These are phyloP conservation scores for Solanum chacoense DNA, from an alignment of 305 asterid genomes.

Conservation along the genomic window DNA sequence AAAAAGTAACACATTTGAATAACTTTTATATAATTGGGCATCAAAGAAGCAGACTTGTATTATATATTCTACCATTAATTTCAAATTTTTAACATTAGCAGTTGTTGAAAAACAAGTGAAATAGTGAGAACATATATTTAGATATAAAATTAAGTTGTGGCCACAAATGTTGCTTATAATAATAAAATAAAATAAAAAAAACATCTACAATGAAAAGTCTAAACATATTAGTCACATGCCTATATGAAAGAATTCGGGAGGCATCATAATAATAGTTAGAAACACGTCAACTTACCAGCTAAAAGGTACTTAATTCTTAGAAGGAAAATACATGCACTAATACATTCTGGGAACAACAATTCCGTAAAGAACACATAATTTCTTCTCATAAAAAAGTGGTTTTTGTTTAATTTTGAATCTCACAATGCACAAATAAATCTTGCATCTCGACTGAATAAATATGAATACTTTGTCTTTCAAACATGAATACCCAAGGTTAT, in stretches of 20 bases:
- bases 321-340: not conserved
- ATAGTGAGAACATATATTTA: not conserved
- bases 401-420: not conserved
- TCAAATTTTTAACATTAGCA: not conserved
- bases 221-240: not conserved
- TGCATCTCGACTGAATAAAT: not conserved
- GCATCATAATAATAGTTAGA: not conserved
- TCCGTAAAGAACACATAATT: not conserved
- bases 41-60: not conserved
- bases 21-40: not conserved
- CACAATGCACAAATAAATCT: not conserved
- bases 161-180: not conserved
- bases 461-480: not conserved
- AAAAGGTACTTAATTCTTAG: not conserved
- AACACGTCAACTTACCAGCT: not conserved
- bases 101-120: not conserved
- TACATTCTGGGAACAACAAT: not conserved
- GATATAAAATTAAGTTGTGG: not conserved
- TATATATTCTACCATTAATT: not conserved
- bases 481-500: not conserved
- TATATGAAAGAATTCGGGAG: not conserved
- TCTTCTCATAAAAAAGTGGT: not conserved
- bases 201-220: not conserved
- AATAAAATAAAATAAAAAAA: no score
- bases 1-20: not conserved